phyloP scores from a whole-genome alignment of 2,329 filamentous ascomycete species.

The Fusarium sp. region DNA sequence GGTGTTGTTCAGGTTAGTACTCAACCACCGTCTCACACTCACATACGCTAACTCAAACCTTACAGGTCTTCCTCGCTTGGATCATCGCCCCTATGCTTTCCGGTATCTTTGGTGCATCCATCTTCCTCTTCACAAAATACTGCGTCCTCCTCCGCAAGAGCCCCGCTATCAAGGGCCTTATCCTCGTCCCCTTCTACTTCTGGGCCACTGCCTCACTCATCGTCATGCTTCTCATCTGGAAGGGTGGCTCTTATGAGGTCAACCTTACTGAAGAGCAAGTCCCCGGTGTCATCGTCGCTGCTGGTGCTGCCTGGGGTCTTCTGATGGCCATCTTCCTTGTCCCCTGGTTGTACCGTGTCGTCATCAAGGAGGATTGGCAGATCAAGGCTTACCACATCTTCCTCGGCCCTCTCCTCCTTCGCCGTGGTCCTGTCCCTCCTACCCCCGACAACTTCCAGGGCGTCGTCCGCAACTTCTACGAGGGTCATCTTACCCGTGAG shows the following conservation, averaged over 20 bases:
- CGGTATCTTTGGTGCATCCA: slow-evolving; percentile 60
- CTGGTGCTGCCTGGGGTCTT: slow-evolving; percentile 59
- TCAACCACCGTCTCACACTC: not conserved
- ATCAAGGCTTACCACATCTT: slow-evolving; percentile 64
- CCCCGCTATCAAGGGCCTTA: slow-evolving; percentile 62
- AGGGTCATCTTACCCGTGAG: slow-evolving; percentile 63
- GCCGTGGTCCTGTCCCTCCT: slow-evolving; percentile 49
- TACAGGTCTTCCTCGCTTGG: slow-evolving; percentile 68
- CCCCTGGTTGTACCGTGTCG: slow-evolving; percentile 66
- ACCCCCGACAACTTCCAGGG: slow-evolving; percentile 54
- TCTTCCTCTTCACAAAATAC: slow-evolving; percentile 67
- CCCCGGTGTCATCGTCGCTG: slow-evolving; percentile 63
- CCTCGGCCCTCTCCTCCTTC: slow-evolving; percentile 62
- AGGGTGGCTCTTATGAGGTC: slow-evolving; percentile 57
- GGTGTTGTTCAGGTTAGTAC: slow-evolving; percentile 61
- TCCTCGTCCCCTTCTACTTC: slow-evolving; percentile 65
- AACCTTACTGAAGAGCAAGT: slow-evolving; percentile 59
- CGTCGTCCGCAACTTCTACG: slow-evolving; percentile 64
- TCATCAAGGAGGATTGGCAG: slow-evolving; percentile 69
- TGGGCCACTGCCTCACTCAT: slow-evolving; percentile 63
- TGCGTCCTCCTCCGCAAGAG: slow-evolving; percentile 62
- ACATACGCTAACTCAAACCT: slow-evolving; percentile 38
- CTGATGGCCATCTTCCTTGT: slow-evolving; percentile 64
- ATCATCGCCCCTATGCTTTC: slow-evolving; percentile 67
- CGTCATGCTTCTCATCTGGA: slow-evolving; percentile 69